Percentiles rank a stretch among this genome's conserved stretches.
Conservation (phyloP, 2,329 filamentous ascomycete species). For the Geoglossum cookeanum region DNA sequence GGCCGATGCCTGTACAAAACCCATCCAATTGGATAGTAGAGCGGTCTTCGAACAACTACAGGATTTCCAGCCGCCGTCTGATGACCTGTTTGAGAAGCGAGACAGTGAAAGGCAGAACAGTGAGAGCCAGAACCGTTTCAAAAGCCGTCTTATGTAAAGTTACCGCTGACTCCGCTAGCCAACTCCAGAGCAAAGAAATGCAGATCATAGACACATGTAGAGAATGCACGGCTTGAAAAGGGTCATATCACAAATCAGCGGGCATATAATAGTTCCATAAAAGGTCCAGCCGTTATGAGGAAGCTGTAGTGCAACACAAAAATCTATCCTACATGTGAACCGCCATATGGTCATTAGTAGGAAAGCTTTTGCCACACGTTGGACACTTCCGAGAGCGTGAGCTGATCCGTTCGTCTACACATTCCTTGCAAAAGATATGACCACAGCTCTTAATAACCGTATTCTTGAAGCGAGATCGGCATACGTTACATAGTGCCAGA, state of each 20-base stretch:
- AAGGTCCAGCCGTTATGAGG: neutral
- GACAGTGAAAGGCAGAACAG: neutral
- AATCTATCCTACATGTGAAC: constrained; percentile 18
- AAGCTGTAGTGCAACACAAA: neutral
- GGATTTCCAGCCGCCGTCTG: neutral
- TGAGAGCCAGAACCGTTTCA: neutral
- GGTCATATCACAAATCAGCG: neutral
- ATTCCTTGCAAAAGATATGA: constrained; percentile 81
- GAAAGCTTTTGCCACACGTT: constrained; percentile 81
- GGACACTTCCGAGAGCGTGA: constrained; percentile 92
- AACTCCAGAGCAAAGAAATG: constrained; percentile 1
- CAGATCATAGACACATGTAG: neutral
- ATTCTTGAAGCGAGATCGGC: constrained; percentile 84
- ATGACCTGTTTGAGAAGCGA: neutral
- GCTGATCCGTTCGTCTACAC: constrained; percentile 72
- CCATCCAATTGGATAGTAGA: neutral
- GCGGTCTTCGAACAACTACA: neutral
- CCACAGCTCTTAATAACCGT: constrained; percentile 86
- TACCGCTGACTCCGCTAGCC: neutral
- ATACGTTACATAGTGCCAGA: constrained; percentile 77
- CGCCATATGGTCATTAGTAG: constrained; percentile 73
- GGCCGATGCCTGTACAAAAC: neutral
- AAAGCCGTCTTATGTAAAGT: neutral
- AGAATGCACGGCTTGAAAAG: neutral
- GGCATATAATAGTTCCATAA: neutral